phyloP scores from a whole-genome alignment of 164 flowering plant species.

The Euptelea pleiosperma region DNA sequence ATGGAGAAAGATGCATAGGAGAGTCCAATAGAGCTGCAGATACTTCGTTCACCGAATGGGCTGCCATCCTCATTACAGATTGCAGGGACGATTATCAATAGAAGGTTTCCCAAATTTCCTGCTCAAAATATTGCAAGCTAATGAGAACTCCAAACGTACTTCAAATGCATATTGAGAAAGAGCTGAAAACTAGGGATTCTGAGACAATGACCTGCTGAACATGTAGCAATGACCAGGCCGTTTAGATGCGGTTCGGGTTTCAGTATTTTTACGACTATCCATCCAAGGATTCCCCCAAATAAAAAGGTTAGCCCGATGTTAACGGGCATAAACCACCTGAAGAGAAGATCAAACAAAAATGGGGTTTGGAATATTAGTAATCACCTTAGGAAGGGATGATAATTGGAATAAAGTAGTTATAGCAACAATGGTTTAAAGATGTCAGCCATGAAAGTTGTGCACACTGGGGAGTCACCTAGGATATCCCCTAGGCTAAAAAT shows the following conservation, averaged over 20 bases:
- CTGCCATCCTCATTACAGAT: slow-evolving; percentile 68
- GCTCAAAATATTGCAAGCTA: background rate
- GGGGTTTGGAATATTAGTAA: too few relatives aligned
- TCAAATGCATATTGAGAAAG: background rate
- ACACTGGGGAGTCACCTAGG: too few relatives aligned
- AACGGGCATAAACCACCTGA: slow-evolving; percentile 98
- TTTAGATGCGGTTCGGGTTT: slow-evolving; percentile 65
- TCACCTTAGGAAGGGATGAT: too few relatives aligned
- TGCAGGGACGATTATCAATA: slow-evolving; percentile 77
- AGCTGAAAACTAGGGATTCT: background rate
- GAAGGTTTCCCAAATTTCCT: slow-evolving; percentile 89
- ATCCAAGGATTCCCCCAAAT: slow-evolving; percentile 76
- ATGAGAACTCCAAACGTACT: background rate
- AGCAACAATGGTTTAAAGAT: too few relatives aligned
- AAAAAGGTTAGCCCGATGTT: slow-evolving; percentile 74
- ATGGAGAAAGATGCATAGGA: slow-evolving; percentile 93
- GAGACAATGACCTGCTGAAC: slow-evolving; percentile 69
- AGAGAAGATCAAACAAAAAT: background rate
- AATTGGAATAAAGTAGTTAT: too few relatives aligned
- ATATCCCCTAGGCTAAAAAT: too few relatives aligned
- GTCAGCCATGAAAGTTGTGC: too few relatives aligned
- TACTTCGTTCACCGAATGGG: slow-evolving; percentile 55
- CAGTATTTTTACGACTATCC: slow-evolving; percentile 69
- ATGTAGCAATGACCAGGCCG: slow-evolving; percentile 73
- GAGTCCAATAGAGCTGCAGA: slow-evolving; percentile 54